Conservation (phyloP, 2,329 filamentous ascomycete species). For the Pseudogymnoascus sp. region DNA sequence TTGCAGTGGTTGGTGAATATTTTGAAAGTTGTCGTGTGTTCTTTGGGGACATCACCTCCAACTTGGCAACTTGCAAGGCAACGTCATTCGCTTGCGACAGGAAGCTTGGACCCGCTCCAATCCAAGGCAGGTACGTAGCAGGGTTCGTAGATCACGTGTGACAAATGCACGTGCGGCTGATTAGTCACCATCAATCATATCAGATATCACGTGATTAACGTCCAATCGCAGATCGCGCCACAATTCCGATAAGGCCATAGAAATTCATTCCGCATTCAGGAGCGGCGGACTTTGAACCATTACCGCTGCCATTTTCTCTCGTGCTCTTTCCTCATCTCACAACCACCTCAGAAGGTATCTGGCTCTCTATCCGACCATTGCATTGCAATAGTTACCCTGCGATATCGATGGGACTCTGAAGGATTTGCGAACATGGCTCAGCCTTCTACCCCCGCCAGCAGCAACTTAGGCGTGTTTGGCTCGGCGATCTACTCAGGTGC, state of each 20-base stretch:
- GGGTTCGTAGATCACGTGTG: not conserved
- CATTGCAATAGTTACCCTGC: not conserved
- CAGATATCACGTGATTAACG: not conserved
- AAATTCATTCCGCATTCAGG: conserved; percentile 5
- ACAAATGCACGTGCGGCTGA: not conserved
- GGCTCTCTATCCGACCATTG: not conserved
- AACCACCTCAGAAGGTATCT: not conserved
- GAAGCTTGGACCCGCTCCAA: conserved; percentile 15
- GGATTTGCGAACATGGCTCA: conserved; percentile 32
- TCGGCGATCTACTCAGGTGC: conserved; percentile 25
- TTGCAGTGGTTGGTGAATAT: not conserved
- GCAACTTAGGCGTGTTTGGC: conserved; percentile 37
- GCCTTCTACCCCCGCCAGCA: conserved; percentile 39
- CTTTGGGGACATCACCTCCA: conserved; percentile 3
- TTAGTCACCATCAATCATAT: not conserved
- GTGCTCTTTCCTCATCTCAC: not conserved
- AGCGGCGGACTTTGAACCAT: conserved; percentile 5
- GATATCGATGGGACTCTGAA: not conserved
- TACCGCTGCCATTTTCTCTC: not conserved
- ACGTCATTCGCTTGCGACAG: conserved; percentile 6
- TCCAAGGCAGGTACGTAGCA: conserved; percentile 20
- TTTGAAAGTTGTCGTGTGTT: conserved; percentile 8
- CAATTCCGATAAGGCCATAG: conserved; percentile 8
- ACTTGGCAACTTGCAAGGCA: conserved; percentile 9
- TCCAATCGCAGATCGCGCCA: conserved; percentile 1